Conservation (phyloP, 2,329 filamentous ascomycete genomes). For the Xylariales sp. region DNA sequence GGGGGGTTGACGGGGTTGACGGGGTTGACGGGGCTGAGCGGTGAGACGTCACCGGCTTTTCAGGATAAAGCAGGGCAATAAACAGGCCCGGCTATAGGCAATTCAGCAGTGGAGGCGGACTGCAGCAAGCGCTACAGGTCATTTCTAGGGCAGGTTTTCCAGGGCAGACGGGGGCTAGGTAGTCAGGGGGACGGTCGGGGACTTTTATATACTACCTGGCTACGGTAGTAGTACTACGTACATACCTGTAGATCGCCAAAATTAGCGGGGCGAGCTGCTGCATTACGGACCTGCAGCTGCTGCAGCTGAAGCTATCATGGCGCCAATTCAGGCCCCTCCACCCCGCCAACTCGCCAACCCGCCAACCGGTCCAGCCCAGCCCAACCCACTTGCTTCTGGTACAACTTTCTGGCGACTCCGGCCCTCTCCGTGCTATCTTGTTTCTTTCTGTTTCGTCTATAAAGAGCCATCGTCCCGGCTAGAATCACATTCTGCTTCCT, state of each 20-base stretch:
- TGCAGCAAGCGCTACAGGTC: constrained; percentile 21
- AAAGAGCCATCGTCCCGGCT: constrained; percentile 20
- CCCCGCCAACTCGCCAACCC: constrained; percentile 33
- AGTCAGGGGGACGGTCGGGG: neutral
- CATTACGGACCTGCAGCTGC: constrained; percentile 18
- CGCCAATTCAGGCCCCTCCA: neutral
- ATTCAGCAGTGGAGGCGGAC: constrained; percentile 26
- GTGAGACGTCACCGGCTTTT: constrained; percentile 36
- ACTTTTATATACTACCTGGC: neutral
- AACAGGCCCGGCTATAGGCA: constrained; percentile 7
- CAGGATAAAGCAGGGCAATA: constrained; percentile 20
- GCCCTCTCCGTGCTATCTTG: constrained; percentile 34
- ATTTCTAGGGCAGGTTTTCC: neutral
- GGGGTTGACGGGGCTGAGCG: constrained; percentile 36
- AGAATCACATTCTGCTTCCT: constrained; percentile 5
- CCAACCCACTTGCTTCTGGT: constrained; percentile 32
- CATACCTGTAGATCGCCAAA: constrained; percentile 22
- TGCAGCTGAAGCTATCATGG: constrained; percentile 37
- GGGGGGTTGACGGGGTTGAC: constrained; percentile 23
- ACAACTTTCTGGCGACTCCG: constrained; percentile 19
- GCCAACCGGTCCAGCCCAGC: constrained; percentile 22
- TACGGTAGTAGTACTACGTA: too few species aligned
- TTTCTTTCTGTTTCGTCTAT: constrained; percentile 31
- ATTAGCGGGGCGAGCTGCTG: constrained; percentile 29
- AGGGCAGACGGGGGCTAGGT: neutral